Conservation (phyloP, 2,329 filamentous ascomycete genomes). For the Aspergillus melleus region DNA sequence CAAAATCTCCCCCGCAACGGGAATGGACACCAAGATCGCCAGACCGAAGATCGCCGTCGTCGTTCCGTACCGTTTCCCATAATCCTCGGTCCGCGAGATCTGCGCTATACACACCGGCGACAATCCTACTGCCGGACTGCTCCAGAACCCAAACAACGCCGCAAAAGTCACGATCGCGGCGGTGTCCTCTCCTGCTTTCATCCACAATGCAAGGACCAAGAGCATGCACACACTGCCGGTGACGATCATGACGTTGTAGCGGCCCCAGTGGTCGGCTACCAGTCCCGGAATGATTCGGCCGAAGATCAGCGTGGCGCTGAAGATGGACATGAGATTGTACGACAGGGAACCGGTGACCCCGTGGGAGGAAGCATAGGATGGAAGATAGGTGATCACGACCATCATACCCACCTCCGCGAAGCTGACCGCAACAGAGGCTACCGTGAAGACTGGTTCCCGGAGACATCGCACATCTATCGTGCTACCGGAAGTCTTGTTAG, state of each 20-base stretch:
- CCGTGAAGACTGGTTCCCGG: conserved; percentile 12
- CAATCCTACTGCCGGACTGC: conserved; percentile 27
- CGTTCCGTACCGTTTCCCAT: conserved; percentile 26
- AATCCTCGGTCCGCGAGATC: conserved; percentile 28
- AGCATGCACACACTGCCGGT: conserved; percentile 20
- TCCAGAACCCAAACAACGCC: conserved; percentile 24
- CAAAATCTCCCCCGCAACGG: conserved; percentile 25
- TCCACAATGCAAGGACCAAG: conserved; percentile 27
- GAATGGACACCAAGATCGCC: conserved; percentile 22
- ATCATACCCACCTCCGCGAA: conserved; percentile 19
- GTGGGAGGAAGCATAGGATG: conserved; percentile 18
- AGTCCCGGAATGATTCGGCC: conserved; percentile 27
- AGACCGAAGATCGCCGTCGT: conserved; percentile 17
- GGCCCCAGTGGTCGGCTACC: conserved; percentile 25
- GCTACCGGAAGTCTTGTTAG: conserved; percentile 2
- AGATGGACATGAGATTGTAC: conserved; percentile 21
- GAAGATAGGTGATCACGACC: conserved; percentile 22
- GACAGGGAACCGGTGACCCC: conserved; percentile 10
- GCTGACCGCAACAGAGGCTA: conserved; percentile 16
- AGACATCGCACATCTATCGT: conserved; percentile 14
- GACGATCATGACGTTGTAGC: conserved; percentile 28
- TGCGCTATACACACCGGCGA: conserved; percentile 32
- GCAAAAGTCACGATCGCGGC: conserved; percentile 26
- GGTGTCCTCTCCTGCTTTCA: conserved; percentile 10
- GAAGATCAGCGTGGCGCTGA: conserved; percentile 17